Evolutionary conservation across 2,329 filamentous ascomycete genomes (phyloP).

Genomic region (Aspergillus pseudoterreus): DNA sequence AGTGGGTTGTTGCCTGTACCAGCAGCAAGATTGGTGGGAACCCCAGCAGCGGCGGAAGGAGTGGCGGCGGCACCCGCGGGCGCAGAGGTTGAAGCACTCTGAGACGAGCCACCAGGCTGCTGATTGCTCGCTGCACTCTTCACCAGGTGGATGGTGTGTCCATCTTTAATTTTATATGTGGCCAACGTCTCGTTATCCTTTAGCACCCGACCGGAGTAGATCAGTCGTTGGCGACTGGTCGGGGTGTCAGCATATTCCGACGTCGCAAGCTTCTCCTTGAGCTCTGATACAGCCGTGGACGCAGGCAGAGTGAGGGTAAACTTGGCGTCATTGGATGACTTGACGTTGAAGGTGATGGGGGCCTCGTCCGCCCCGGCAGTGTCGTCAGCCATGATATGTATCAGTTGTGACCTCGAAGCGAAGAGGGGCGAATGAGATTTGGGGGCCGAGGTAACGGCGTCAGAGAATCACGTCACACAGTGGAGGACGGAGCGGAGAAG

Average conservation of each 20-base stretch:
- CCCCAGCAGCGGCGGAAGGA: constrained; percentile 36
- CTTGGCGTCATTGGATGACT: constrained; percentile 87
- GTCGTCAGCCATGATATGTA: constrained; percentile 38
- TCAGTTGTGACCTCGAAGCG: constrained; percentile 2
- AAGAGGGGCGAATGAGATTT: constrained; percentile 7
- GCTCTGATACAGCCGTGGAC: constrained; percentile 72
- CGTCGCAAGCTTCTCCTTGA: constrained; percentile 83
- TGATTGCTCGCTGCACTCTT: constrained; percentile 91
- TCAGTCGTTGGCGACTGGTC: constrained; percentile 83
- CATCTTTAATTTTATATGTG: constrained; percentile 90
- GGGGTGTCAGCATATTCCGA: constrained; percentile 83
- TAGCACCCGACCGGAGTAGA: constrained; percentile 95
- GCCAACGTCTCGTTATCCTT: constrained; percentile 87
- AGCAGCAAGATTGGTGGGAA: constrained; percentile 47
- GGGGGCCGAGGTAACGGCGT: constrained; percentile 4
- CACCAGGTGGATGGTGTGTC: constrained; percentile 93
- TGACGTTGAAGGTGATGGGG: constrained; percentile 93
- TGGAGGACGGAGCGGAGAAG: background rate
- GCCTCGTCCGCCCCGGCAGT: constrained; percentile 56
- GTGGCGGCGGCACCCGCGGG: constrained; percentile 28
- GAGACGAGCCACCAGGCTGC: constrained; percentile 53
- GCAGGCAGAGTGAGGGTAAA: constrained; percentile 77
- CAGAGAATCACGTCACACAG: constrained; percentile 11
- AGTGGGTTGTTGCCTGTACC: constrained; percentile 77
- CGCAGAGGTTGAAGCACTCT: constrained; percentile 39